Conservation (phyloP, 805 yeast genomes). For the Priceomyces medius region DNA sequence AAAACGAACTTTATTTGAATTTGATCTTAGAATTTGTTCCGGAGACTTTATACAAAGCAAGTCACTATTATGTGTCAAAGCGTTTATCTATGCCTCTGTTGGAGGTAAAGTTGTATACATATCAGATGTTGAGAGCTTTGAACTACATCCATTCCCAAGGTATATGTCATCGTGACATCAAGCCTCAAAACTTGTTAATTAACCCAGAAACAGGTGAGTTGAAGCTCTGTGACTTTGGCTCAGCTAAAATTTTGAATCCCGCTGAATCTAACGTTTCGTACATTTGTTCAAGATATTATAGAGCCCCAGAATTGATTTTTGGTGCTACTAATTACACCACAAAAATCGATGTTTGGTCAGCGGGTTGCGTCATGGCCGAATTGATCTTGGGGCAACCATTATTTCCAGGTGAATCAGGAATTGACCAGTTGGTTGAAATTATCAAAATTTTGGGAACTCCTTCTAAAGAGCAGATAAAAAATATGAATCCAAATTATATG, state of each 20-base stretch:
- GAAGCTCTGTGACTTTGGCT: slow-evolving; percentile 94
- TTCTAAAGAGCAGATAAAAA: slow-evolving; percentile 81
- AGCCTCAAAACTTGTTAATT: slow-evolving; percentile 84
- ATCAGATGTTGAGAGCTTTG: slow-evolving; percentile 72
- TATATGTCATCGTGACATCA: slow-evolving; percentile 91
- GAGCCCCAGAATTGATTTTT: slow-evolving; percentile 97
- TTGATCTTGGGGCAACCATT: slow-evolving; percentile 91
- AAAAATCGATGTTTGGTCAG: slow-evolving; percentile 95
- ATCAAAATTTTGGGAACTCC: slow-evolving; percentile 97
- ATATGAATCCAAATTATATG: slow-evolving; percentile 96
- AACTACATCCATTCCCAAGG: slow-evolving; percentile 76
- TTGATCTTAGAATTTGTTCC: slow-evolving; percentile 90
- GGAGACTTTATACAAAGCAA: slow-evolving; percentile 90
- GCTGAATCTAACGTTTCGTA: slow-evolving; percentile 93
- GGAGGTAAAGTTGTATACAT: slow-evolving; percentile 83
- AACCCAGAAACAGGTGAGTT: slow-evolving; percentile 83
- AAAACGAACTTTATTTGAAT: slow-evolving; percentile 79
- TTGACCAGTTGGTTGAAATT: slow-evolving; percentile 95
- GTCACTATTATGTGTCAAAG: slow-evolving; percentile 75
- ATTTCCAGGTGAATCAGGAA: slow-evolving; percentile 97
- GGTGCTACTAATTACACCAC: slow-evolving; percentile 97
- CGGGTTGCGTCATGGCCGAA: slow-evolving; percentile 98
- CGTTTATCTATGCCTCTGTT: slow-evolving; percentile 80
- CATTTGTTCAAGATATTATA: slow-evolving; percentile 92
- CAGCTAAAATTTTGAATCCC: slow-evolving; percentile 88